Evolutionary conservation across 371 early-diverging fungal genomes (phyloP), one percentile per base, ranked within the genome.

Genomic region (Mortierella sp.): DNA sequence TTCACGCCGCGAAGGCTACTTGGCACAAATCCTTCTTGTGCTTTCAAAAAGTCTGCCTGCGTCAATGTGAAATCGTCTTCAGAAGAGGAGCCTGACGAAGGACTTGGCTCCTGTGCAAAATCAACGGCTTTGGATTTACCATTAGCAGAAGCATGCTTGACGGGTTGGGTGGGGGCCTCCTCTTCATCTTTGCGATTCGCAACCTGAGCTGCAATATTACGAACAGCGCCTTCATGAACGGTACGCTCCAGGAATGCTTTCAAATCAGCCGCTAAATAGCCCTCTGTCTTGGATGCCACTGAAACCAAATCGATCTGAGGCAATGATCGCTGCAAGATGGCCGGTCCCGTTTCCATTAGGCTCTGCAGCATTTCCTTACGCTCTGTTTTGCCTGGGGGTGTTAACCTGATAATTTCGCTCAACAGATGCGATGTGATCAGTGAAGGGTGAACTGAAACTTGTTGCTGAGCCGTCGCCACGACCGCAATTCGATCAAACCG

Each of bases 181-280:
- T 34, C 34, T 6, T 35, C 47, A 5, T 77, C 63, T 28, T 78
- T 70, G 31, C 51, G 69, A 22, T 32, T 69, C 43, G 83, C 72
- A 22, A 78, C 37, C 5, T 85, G 83, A 12, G 85, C 70, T 55
- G 85, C 83, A 65, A 90, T 88, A 51, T 85, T 86, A 29, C 95
- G 88, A 42, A 95, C 88, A 2, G 94, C 92, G 7, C 94, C 92
- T 70, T 94, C 94, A 59, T 96, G 96, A 2, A 92, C 88, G 0
- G 97, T 91, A 6, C 97, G 89, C 62, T 95, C 93, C 32, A 94
- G 84, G 56, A 96, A 87, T 0, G 92, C 89, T 61, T 91, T 86
- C 26, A 97, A 83, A 83, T 97, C 97, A 0, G 93, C 89, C 6
- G 97, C 95, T 23, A 93, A 82, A 72, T 94, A 97, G 0, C 97